Percentiles rank a stretch among this genome's conserved stretches.
Conservation (phyloP, 768 basidiomycete species). For the Kwoniella europaea region DNA sequence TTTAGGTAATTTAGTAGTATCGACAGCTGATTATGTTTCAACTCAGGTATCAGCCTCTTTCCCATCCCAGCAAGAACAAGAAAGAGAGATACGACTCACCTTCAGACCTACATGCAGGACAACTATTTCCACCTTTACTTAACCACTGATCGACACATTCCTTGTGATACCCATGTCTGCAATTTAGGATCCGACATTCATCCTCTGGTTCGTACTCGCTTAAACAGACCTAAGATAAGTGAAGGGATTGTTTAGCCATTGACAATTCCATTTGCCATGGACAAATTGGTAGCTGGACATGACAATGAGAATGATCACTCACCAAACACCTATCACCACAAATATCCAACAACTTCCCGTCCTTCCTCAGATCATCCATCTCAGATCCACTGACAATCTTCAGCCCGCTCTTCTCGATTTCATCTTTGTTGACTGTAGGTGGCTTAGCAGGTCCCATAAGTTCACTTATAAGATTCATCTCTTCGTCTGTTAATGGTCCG, state of each 20-base stretch:
- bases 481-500: constrained; percentile 45
- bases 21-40: constrained; percentile 7
- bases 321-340: constrained; percentile 72
- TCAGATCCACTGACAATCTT: constrained; percentile 70
- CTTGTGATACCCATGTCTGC: constrained; percentile 89
- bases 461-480: constrained; percentile 44
- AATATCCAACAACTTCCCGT: constrained; percentile 72
- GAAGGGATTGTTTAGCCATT: too few relatives aligned
- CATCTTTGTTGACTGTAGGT: constrained; percentile 78
- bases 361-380: constrained; percentile 63
- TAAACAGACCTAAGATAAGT: constrained; percentile 67
- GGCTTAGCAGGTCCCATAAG: constrained; percentile 52
- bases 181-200: constrained; percentile 77
- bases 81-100: constrained; percentile 38
- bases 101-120: constrained; percentile 80
- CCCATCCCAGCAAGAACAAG: neutral
- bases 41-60: neutral
- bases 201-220: constrained; percentile 81
- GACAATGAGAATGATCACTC: constrained; percentile 51
- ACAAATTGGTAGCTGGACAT: neutral
- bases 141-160: constrained; percentile 85
- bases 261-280: neutral
- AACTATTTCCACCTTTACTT: constrained; percentile 81
- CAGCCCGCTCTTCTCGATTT: constrained; percentile 82
- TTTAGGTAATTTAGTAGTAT: constrained; percentile 13